These are phyloP conservation scores for Monocercomonoides exilis DNA, from an alignment of 78 protist genomes.

Conservation along the genomic window DNA sequence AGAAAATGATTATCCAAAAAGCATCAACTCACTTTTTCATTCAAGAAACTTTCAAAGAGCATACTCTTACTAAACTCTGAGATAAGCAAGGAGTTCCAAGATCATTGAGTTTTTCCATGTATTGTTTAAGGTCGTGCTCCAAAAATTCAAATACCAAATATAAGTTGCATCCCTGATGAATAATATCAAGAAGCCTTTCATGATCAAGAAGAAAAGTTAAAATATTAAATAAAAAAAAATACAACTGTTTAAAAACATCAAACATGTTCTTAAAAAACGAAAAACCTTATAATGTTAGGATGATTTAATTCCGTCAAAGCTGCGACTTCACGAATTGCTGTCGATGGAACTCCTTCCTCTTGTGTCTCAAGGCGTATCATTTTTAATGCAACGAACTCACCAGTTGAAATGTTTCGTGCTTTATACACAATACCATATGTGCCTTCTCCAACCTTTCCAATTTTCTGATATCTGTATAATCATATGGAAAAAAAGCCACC, in stretches of 20 bases:
- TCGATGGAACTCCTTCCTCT: constrained; percentile 96
- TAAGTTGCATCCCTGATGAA: constrained; percentile 2
- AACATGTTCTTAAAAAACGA: background rate
- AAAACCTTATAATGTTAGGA: constrained; percentile 79
- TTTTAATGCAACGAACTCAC: constrained; percentile 86
- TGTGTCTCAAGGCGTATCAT: constrained; percentile 85
- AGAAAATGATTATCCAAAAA: constrained; percentile 49
- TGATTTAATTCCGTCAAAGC: constrained; percentile 87
- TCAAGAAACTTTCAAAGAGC: background rate
- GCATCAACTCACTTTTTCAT: constrained; percentile 39
- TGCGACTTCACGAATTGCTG: constrained; percentile 94
- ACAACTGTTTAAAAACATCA: background rate
- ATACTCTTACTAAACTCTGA: background rate
- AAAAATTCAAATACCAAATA: constrained; percentile 24
- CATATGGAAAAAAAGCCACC: too few relatives aligned
- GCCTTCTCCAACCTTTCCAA: constrained; percentile 94
- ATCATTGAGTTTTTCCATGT: constrained; percentile 22
- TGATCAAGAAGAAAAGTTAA: background rate
- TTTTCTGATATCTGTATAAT: constrained; percentile 44
- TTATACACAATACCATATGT: constrained; percentile 97
- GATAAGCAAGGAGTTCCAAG: background rate
- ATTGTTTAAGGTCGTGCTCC: constrained; percentile 14
- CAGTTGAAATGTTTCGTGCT: constrained; percentile 63
- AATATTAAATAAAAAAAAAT: background rate
- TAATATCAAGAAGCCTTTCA: constrained; percentile 2